These are phyloP conservation scores for Epichloe glyceriae DNA, from an alignment of 2,329 filamentous ascomycete genomes.

Conservation along the genomic window DNA sequence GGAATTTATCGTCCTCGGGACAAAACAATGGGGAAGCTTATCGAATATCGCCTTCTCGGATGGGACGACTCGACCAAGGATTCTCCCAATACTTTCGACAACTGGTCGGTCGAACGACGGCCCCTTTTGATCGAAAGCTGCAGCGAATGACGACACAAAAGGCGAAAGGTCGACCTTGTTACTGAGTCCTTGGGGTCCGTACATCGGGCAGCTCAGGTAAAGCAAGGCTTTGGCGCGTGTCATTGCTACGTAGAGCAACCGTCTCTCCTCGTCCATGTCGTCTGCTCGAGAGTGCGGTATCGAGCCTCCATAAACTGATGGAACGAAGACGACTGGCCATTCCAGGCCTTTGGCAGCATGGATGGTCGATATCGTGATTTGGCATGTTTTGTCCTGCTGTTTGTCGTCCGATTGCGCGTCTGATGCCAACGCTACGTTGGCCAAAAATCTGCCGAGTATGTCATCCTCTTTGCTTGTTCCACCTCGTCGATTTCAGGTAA, in stretches of 20 bases:
- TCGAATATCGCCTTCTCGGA: conserved; percentile 40
- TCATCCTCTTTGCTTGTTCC: conserved; percentile 52
- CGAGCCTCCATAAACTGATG: conserved; percentile 76
- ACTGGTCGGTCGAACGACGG: conserved; percentile 53
- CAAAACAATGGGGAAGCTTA: conserved; percentile 39
- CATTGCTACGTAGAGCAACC: conserved; percentile 92
- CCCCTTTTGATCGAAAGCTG: conserved; percentile 43
- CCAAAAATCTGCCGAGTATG: conserved; percentile 64
- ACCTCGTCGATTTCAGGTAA: conserved; percentile 59
- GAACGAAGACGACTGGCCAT: conserved; percentile 92
- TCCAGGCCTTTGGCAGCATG: conserved; percentile 93
- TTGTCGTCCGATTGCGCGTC: conserved; percentile 56
- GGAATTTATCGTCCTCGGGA: conserved; percentile 55
- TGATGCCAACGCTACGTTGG: conserved; percentile 76
- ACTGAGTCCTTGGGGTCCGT: conserved; percentile 43
- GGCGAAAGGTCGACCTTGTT: conserved; percentile 54
- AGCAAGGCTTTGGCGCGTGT: conserved; percentile 78
- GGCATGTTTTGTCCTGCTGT: conserved; percentile 39
- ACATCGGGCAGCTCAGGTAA: conserved; percentile 70
- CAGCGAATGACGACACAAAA: conserved; percentile 47
- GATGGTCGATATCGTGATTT: conserved; percentile 88
- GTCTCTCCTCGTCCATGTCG: conserved; percentile 74
- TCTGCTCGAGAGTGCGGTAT: conserved; percentile 83
- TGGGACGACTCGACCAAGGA: conserved; percentile 53
- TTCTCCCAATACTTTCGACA: conserved; percentile 55